Percentiles rank a stretch among this genome's conserved stretches.
Evolutionary conservation across 2,329 filamentous ascomycete genomes (phyloP).

Genomic region (Emergomyces africanus): DNA sequence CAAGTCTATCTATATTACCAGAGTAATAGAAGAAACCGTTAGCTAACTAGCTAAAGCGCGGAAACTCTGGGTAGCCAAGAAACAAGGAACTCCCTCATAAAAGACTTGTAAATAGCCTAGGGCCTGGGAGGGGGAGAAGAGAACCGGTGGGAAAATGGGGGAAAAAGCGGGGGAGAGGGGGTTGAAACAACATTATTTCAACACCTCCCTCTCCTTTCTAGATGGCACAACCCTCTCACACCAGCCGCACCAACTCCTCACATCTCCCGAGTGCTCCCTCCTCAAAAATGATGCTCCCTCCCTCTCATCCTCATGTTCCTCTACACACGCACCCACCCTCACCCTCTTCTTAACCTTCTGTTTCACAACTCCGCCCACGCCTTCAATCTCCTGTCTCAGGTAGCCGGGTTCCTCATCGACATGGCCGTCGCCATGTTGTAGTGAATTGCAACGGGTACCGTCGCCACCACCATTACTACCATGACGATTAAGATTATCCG

Average conservation of each 20-base stretch:
- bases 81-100: background rate
- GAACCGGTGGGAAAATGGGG: too few species aligned
- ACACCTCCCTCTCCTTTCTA: constrained; percentile 27
- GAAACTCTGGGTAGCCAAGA: background rate
- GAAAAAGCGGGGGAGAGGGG: background rate
- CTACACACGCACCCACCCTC: constrained; percentile 68
- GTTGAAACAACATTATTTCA: background rate
- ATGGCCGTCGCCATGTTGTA: constrained; percentile 12
- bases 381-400: constrained; percentile 75
- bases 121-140: background rate
- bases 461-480: background rate
- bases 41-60: background rate
- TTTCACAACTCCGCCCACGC: constrained; percentile 78
- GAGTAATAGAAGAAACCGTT: background rate
- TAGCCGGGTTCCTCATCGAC: constrained; percentile 52
- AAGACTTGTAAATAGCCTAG: background rate
- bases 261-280: constrained; percentile 54
- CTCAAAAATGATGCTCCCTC: constrained; percentile 52
- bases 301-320: constrained; percentile 71
- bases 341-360: constrained; percentile 76
- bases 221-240: constrained; percentile 64
- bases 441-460: too few species aligned
- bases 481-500: constrained; percentile 12
- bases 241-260: constrained; percentile 86
- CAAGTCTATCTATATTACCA: background rate